Base-by-base conservation (phyloP, 768 basidiomycete genomes). In the Tricholoma sp. region DNA sequence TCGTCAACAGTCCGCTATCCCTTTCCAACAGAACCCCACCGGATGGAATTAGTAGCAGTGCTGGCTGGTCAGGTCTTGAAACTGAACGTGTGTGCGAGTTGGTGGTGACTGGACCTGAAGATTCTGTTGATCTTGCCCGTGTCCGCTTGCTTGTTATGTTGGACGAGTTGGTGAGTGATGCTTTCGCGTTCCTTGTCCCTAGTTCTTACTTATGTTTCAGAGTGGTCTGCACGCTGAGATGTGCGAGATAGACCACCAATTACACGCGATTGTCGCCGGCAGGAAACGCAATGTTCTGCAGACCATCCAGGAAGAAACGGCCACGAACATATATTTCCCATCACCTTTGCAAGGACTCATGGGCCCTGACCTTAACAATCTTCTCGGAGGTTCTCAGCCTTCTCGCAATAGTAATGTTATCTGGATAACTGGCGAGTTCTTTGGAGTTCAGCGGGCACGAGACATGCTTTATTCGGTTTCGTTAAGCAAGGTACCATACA, bases 381-480 rank as follows among this genome's bases (percentile, higher is more conserved):
- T 76, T 17, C 76, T 76, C 39, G 65, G 71, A 39, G 71, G 75
- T 29, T 72, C 72, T 10, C 71, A 75, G 15, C 64, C 70, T 66
- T 70, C 78, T 74, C 81, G 86, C 65, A 84, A 82, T 56, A 79
- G 77, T 57, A 93, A 91, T 67, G 74, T 87, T 18, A 88, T 98
- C 58, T 99, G 91, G 88, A 94, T 99, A 63, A 98, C 96, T 0
- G 96, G 96, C 41, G 96, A 98, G 71, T 97, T 96, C 68, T 96
- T 98, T 60, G 91, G 91, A 15, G 95, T 98, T 10, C 92, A 96
- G 68, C 76, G 96, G 51, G 96, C 96, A 10, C 80, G 91, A 60
- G 96, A 98, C 66, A 98, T 97, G 95, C 74, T 99, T 9, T 88
- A 86, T 70, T 89, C 95, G 68, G 78, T 93, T 17, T 91, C 94